These are phyloP conservation scores for Saccharomycopsis sp. DNA, from an alignment of 805 yeast species.

Conservation along the genomic window DNA sequence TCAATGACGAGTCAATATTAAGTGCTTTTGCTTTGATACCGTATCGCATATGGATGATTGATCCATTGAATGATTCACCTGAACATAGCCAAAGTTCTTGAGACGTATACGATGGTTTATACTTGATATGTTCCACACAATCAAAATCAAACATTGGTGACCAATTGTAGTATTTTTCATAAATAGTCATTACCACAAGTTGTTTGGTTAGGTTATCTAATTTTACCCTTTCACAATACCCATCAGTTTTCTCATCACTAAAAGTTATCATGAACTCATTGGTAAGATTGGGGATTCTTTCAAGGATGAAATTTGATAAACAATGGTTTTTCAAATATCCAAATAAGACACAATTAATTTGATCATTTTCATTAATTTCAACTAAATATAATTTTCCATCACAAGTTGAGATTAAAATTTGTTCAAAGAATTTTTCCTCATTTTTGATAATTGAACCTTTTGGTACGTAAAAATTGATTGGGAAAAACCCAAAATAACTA, in stretches of 20 bases:
- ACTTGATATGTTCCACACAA: not conserved
- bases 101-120: conserved; percentile 1
- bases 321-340: not conserved
- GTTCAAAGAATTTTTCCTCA: not conserved
- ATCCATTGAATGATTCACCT: conserved; percentile 6
- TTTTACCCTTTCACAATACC: conserved; percentile 2
- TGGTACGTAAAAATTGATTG: conserved; percentile 3
- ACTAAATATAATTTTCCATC: conserved; percentile 5
- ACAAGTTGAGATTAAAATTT: conserved; percentile 5
- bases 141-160: conserved; percentile 2
- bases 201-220: not conserved
- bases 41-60: conserved; percentile 4
- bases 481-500: conserved; percentile 1
- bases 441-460: not conserved
- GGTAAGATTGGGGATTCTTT: not conserved
- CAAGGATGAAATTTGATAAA: conserved; percentile 5
- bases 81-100: conserved; percentile 13
- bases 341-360: not conserved
- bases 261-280: conserved; percentile 3
- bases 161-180: conserved; percentile 10
- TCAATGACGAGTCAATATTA: not conserved
- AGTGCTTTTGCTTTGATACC: conserved; percentile 2
- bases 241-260: conserved; percentile 7
- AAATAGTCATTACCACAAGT: not conserved
- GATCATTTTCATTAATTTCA: not conserved